Base-by-base conservation (phyloP, 345 rosid genomes). In the Heritiera littoralis region DNA sequence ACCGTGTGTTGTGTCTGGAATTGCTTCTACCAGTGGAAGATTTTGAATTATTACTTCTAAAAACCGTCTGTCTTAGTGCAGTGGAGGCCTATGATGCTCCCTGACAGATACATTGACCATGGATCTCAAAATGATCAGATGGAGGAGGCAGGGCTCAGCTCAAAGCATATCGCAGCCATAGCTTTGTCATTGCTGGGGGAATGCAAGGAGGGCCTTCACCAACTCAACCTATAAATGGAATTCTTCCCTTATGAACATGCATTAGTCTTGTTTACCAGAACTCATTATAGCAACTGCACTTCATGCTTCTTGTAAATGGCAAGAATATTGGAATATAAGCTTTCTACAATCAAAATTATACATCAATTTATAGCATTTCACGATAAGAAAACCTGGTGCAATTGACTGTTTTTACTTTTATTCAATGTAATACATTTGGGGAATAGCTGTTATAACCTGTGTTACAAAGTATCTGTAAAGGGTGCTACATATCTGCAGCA, bases 11-110 rank as follows among this genome's bases (percentile, higher is more conserved):
- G 3, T 35, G 38, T 35, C 38, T 35, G 38, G 3, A 35, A 35
- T 35, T 35, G 3, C 38, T 35, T 35, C 28, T 23, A 17, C 18
- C 9, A 60, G 51, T 66, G n/a, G 20, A 66, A 66, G 28, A 38
- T 38, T 38, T 40, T 9, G 52, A 3, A 23, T 68, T 46, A 17
- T 17, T 56, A 6, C 45, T 4, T 61, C 69, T 63, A 66, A 55
- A 9, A 72, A 30, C 30, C 49, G 45, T 66, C 9, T 56, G 23
- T 1, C 1, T 5, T 66, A 68, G n/a, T 83, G 83, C 85, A 89
- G 90, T 86, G 87, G 90, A 83, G 92, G 72, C 84, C 88, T 11
- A 83, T 87, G 86, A 73, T 87, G 71, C 87, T 85, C 3, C 92
- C 90, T 0, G 92, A 86, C 64, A 80, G 87, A 82, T 85, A 85